phyloP scores from a whole-genome alignment of 1,139 yeast genomes.

The Magnusiomyces paraingens region DNA sequence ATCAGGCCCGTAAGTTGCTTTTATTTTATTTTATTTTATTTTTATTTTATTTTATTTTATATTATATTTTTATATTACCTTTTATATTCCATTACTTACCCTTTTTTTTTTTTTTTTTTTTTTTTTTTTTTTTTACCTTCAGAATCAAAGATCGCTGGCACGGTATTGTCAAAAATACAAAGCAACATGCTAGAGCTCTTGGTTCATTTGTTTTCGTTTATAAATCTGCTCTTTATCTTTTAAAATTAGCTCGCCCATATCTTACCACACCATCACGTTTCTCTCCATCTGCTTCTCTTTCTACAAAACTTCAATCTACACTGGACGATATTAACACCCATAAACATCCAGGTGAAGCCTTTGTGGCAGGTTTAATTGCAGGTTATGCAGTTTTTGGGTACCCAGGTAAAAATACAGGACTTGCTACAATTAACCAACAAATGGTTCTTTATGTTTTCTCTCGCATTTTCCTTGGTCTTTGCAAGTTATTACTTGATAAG shows the following conservation, averaged over 20 bases:
- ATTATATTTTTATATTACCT: too few relatives aligned
- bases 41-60: too few relatives aligned
- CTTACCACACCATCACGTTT: not conserved
- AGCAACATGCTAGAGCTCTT: slow-evolving; percentile 59
- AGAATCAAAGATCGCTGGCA: slow-evolving; percentile 38
- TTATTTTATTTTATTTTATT: too few relatives aligned
- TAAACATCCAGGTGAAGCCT: slow-evolving; percentile 36
- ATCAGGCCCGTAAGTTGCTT: slow-evolving; percentile 29
- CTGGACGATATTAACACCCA: slow-evolving; percentile 24
- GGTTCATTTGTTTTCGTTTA: slow-evolving; percentile 63
- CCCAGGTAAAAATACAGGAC: slow-evolving; percentile 30
- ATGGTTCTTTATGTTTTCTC: slow-evolving; percentile 58
- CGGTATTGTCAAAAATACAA: slow-evolving; percentile 51
- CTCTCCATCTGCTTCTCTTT: not conserved
- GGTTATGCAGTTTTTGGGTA: slow-evolving; percentile 65
- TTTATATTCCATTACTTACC: too few relatives aligned
- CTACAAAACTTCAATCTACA: slow-evolving; percentile 13
- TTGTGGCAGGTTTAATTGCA: slow-evolving; percentile 58
- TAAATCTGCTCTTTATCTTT: slow-evolving; percentile 36
- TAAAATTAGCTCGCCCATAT: slow-evolving; percentile 19
- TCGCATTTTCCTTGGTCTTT: slow-evolving; percentile 48
- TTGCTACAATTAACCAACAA: slow-evolving; percentile 40
- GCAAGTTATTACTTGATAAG: slow-evolving; percentile 36
- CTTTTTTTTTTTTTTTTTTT: too few relatives aligned
- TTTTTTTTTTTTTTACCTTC: too few relatives aligned